Evolutionary conservation across 768 basidiomycete species (phyloP), one percentile per base, ranked within the genome.

Genomic region (Kwoniella dejecticola): DNA sequence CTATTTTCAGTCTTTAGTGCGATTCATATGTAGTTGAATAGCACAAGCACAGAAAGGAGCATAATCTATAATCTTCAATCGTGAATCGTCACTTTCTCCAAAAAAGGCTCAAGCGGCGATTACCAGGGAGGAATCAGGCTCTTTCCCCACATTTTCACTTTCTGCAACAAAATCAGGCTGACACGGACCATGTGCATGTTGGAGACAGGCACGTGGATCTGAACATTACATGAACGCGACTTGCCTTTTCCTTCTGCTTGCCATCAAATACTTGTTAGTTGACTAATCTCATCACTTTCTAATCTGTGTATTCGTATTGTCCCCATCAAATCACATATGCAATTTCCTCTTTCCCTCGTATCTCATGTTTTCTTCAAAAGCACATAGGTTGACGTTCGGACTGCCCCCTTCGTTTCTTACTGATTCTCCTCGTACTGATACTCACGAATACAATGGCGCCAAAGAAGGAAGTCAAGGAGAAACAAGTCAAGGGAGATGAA

Each of bases 401-500:
- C n/a, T n/a, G n/a, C n/a, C n/a, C n/a, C n/a, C n/a, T n/a, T n/a
- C n/a, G n/a, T 31, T 13, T n/a, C 38, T 31, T 52, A 52, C 12
- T 48, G 4, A 60, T 21, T 36, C 10, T 52, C 7, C 24, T 17
- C n/a, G 30, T 26, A 15, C 26, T 49, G 15, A n/a, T n/a, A 24
- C 52, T 17, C 38, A 77, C n/a, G n/a, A n/a, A n/a, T n/a, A n/a
- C 7, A 36, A 36, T 77, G 76, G 71, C 76, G 19, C 72, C 76
- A 1, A 77, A 77, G 57, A 59, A 66, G 21, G 70, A 62, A 54
- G 46, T 52, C 1, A 74, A 74, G 49, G 72, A 77, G 49, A 77
- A 76, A 57, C 57, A 56, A 7, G 66, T 76, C 41, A 79, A 77
- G 45, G 77, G 77, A 11, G 74, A 79, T 60, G 74, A 79, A 70